Base-by-base conservation (phyloP, 495 filamentous ascomycete genomes). In the Echria macrotheca region DNA sequence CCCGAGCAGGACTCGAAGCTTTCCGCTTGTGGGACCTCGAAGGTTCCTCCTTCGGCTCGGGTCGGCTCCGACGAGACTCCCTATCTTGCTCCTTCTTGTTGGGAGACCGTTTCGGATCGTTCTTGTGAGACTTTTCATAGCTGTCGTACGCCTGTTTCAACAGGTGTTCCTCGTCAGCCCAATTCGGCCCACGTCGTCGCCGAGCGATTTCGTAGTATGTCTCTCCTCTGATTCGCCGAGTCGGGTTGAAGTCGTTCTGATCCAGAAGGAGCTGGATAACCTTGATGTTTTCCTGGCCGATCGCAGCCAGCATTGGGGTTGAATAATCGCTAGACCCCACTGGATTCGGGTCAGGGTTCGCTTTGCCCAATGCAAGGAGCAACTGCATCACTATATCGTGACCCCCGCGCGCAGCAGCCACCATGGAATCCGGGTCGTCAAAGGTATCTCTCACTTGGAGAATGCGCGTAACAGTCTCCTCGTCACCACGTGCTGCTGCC, bases 221-320 rank as follows among this genome's bases (percentile, higher is more conserved):
- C 48, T 83, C 77, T 5, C 86, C 87, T 44, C 76, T 78, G 58
- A 75, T 78, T 1, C 82, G 79, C 8, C 81, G 77, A 5, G 84
- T 87, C 3, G 90, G 88, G 52, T 95, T 80, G 53, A 96, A 93
- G 4, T 78, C 73, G 22, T 80, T 79, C 50, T 91, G 86, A 47
- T 82, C 80, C 2, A 96, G 73, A 4, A 98, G 75, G 8, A 95
- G 76, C 37, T 83, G 74, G 28, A 98, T 79, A 29, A 95, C 85
- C 38, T 83, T 83, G 21, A 87, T 72, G 60, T 94, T 93, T 9
- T 90, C 90, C 46, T 90, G 82, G 7, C 93, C 93, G 47, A 98
- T 96, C 2, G 93, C 89, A 28, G 89, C 89, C 23, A 96, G 76
- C 78, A 98, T 95, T 2, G 94, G 94, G 0, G 91, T 97, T 52